Conservation (phyloP, 495 filamentous ascomycete species). For the Hyaloscypha variabilis region DNA sequence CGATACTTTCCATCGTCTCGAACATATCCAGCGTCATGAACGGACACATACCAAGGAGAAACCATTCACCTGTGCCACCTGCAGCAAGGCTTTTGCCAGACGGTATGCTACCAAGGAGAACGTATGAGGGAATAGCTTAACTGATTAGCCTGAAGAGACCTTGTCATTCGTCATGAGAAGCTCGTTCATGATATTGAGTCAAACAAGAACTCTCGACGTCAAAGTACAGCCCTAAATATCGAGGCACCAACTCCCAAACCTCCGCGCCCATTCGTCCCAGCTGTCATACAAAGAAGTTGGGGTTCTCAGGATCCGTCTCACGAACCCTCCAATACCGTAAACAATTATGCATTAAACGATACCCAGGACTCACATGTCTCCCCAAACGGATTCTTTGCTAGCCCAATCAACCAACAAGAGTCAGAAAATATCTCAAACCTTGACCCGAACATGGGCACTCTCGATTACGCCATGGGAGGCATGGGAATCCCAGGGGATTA, state of each 20-base stretch:
- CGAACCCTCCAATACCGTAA: neutral
- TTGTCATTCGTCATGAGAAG: slow-evolving; percentile 73
- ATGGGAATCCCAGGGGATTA: slow-evolving; percentile 44
- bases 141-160: slow-evolving; percentile 63
- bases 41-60: slow-evolving; percentile 65
- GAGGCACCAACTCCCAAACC: neutral
- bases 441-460: neutral
- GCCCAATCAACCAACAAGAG: neutral
- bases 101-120: slow-evolving; percentile 41
- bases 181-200: slow-evolving; percentile 53
- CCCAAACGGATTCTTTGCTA: neutral
- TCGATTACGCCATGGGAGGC: neutral
- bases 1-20: slow-evolving; percentile 60
- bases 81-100: slow-evolving; percentile 60
- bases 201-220: neutral
- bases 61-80: slow-evolving; percentile 54
- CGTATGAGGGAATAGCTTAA: slow-evolving; percentile 32
- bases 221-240: neutral
- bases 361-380: neutral
- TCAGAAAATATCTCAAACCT: neutral
- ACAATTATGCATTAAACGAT: neutral
- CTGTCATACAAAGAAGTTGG: neutral
- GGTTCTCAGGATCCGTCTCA: neutral
- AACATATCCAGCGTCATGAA: slow-evolving; percentile 63
- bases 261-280: neutral